Conservation (phyloP, 2,329 filamentous ascomycete genomes). For the Aspergillus sp. region DNA sequence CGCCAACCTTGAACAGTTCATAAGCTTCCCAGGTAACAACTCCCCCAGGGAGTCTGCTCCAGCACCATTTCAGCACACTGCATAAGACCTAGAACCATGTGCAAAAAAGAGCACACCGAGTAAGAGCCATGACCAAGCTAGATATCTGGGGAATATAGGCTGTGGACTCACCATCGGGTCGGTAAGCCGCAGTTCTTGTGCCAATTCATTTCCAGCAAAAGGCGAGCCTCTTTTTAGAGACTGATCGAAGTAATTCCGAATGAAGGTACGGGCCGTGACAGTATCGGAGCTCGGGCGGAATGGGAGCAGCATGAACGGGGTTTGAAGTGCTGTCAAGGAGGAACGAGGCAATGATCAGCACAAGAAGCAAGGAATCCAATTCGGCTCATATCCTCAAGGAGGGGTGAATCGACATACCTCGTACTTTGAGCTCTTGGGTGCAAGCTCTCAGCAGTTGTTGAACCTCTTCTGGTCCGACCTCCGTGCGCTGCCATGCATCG, state of each 20-base stretch:
- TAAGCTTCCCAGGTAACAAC: slow-evolving; percentile 97
- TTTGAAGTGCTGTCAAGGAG: slow-evolving; percentile 68
- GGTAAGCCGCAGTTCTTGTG: slow-evolving; percentile 85
- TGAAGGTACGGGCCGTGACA: slow-evolving; percentile 85
- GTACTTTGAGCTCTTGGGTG: slow-evolving; percentile 86
- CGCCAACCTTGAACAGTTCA: slow-evolving; percentile 91
- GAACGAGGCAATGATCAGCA: slow-evolving; percentile 31
- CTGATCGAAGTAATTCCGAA: slow-evolving; percentile 86
- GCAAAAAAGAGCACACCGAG: slow-evolving; percentile 12
- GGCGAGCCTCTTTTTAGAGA: slow-evolving; percentile 57
- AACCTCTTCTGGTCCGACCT: slow-evolving; percentile 85
- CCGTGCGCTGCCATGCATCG: slow-evolving; percentile 79
- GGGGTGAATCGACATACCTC: slow-evolving; percentile 63
- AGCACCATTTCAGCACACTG: slow-evolving; percentile 97
- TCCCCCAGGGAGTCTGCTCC: slow-evolving; percentile 86
- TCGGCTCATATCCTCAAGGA: slow-evolving; percentile 20
- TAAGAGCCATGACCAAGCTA: slow-evolving; percentile 1
- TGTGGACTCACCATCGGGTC: slow-evolving; percentile 76
- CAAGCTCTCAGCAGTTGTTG: slow-evolving; percentile 82
- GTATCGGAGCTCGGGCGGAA: slow-evolving; percentile 93
- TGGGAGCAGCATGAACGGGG: slow-evolving; percentile 88
- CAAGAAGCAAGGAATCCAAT: slow-evolving; percentile 23
- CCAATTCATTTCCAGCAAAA: slow-evolving; percentile 67
- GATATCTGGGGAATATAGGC: not conserved
- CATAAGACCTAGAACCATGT: slow-evolving; percentile 69